phyloP scores from a whole-genome alignment of 2,329 filamentous ascomycete species.

The Geosmithia morbida region DNA sequence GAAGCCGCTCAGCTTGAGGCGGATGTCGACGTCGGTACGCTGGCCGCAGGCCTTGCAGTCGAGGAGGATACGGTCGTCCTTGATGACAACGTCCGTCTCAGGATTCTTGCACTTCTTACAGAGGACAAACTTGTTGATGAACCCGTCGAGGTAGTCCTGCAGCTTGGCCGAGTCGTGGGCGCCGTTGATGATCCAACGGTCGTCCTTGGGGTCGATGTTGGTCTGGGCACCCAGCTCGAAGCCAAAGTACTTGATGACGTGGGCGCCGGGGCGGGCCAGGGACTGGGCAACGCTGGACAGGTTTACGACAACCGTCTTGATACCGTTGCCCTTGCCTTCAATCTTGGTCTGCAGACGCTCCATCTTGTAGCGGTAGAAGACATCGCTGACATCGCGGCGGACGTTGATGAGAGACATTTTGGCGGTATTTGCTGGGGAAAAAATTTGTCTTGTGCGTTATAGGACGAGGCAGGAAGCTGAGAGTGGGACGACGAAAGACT shows the following conservation, averaged over 20 bases:
- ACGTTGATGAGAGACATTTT: slow-evolving; percentile 98
- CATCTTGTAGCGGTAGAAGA: slow-evolving; percentile 99
- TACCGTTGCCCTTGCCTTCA: slow-evolving; percentile 98
- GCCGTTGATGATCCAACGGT: slow-evolving; percentile 99
- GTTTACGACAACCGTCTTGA: slow-evolving; percentile 98
- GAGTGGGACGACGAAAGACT: slow-evolving; percentile 1
- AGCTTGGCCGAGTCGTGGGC: slow-evolving; percentile 91
- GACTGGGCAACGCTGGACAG: slow-evolving; percentile 85
- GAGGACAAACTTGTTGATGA: slow-evolving; percentile 97
- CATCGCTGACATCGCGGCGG: slow-evolving; percentile 92
- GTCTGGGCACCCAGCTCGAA: slow-evolving; percentile 98
- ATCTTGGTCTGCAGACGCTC: slow-evolving; percentile 97
- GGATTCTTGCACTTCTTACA: slow-evolving; percentile 99
- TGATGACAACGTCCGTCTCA: slow-evolving; percentile 91
- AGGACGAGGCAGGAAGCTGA: neutral
- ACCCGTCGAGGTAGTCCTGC: slow-evolving; percentile 94
- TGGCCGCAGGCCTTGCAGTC: slow-evolving; percentile 99
- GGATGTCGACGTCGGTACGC: slow-evolving; percentile 78
- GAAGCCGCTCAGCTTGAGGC: slow-evolving; percentile 92
- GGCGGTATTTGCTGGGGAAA: slow-evolving; percentile 25
- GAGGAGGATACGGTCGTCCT: slow-evolving; percentile 79
- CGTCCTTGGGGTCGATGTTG: slow-evolving; percentile 92
- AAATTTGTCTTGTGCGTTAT: neutral
- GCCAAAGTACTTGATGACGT: slow-evolving; percentile 99
- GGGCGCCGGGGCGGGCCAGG: slow-evolving; percentile 79